Evolutionary conservation across 495 filamentous ascomycete species (phyloP), one percentile per base, ranked within the genome.

Genomic region (Rhizodiscina lignyota): DNA sequence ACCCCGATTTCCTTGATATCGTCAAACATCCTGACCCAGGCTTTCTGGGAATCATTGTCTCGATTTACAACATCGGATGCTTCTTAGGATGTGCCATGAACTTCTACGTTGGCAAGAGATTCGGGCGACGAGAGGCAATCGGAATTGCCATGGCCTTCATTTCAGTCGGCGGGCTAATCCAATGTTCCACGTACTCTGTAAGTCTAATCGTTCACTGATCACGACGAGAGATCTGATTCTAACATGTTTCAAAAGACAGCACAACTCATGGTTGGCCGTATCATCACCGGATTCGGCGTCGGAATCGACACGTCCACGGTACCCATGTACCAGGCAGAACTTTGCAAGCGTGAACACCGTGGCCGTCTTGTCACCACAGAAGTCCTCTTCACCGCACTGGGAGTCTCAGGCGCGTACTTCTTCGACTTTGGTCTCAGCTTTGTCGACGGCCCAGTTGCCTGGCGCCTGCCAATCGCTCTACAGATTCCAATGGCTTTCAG

Each of bases 201-300:
- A n/a, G n/a, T n/a, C n/a, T n/a, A n/a, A n/a, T n/a, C n/a, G n/a
- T n/a, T n/a, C n/a, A n/a, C n/a, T n/a, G n/a, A n/a, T n/a, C n/a
- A n/a, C n/a, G n/a, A n/a, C n/a, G n/a, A n/a, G n/a, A n/a, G n/a
- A n/a, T n/a, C n/a, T n/a, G n/a, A n/a, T n/a, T n/a, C n/a, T n/a
- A n/a, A n/a, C 4, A 51, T 49, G 12, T 48, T 64, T 10, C 59
- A 51, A 23, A 58, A 52, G 5, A 42, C 58, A 13, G 40, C 55
- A 1, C 60, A 66, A 30, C 36, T 70, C 21, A 55, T 70, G 13
- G 54, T 64, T 32, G 62, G 63, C 6, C 51, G 64, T 1, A 61
- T 67, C 31, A 44, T 70, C 17, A 59, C 61, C 4, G 64, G 24
- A 8, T 55, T 69, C 23, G 67, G 67, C 4, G 68, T 64, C 30